phyloP scores from a whole-genome alignment of 495 filamentous ascomycete species.

The Xylaria castorea region DNA sequence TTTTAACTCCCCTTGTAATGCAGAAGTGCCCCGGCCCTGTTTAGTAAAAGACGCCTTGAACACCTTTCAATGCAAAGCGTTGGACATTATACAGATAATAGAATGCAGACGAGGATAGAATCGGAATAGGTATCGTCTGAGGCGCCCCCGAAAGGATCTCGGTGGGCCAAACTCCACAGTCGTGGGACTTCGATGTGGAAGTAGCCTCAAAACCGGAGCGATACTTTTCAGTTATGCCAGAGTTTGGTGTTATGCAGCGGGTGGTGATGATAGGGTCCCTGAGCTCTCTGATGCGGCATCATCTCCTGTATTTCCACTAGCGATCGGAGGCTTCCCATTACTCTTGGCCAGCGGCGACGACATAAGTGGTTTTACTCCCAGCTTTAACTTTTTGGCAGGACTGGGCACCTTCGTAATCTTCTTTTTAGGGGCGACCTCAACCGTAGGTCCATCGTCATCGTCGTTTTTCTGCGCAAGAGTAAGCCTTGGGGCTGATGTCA shows the following conservation, averaged over 20 bases:
- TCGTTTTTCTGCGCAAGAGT: slow-evolving; percentile 36
- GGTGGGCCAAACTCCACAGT: background rate
- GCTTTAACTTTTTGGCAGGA: slow-evolving; percentile 56
- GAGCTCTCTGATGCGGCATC: slow-evolving; percentile 59
- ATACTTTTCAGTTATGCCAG: slow-evolving; percentile 7
- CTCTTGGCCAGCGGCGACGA: slow-evolving; percentile 46
- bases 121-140: background rate
- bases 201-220: background rate
- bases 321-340: slow-evolving; percentile 40
- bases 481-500: slow-evolving; percentile 49
- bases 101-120: slow-evolving; percentile 19
- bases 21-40: slow-evolving; percentile 30
- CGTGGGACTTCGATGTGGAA: background rate
- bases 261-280: slow-evolving; percentile 58
- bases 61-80: slow-evolving; percentile 38
- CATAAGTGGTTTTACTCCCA: slow-evolving; percentile 46
- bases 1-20: slow-evolving; percentile 31
- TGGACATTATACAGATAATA: slow-evolving; percentile 34
- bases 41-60: slow-evolving; percentile 33
- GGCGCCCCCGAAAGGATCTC: background rate
- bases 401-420: slow-evolving; percentile 48
- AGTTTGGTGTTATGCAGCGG: slow-evolving; percentile 36
- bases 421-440: slow-evolving; percentile 54
- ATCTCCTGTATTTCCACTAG: slow-evolving; percentile 38
- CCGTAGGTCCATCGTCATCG: slow-evolving; percentile 46